These are phyloP conservation scores for Colletotrichum zoysiae DNA, from an alignment of 2,329 filamentous ascomycete species.

Conservation along the genomic window DNA sequence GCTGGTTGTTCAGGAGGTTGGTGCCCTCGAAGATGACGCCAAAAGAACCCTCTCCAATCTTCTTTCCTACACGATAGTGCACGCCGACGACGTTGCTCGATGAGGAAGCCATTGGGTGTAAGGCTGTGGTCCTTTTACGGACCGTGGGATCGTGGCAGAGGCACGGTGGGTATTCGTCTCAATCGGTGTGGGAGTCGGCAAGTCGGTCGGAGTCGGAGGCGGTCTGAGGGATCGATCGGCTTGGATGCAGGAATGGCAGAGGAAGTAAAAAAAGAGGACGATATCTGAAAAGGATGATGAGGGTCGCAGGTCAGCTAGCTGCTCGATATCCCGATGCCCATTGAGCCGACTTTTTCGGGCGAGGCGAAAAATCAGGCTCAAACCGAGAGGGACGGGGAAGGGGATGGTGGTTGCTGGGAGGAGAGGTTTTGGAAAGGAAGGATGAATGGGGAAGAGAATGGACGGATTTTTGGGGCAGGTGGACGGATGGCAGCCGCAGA, in stretches of 20 bases:
- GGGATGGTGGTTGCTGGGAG: constrained; percentile 20
- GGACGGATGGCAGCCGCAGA: constrained; percentile 39
- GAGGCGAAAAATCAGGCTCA: constrained; percentile 32
- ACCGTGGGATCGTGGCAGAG: constrained; percentile 30
- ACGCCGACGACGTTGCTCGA: constrained; percentile 98
- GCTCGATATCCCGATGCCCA: constrained; percentile 37
- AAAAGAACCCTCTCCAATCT: constrained; percentile 98
- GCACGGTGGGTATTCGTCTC: constrained; percentile 22
- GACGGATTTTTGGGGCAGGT: constrained; percentile 41
- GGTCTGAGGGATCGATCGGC: constrained; percentile 10
- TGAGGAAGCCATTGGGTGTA: constrained; percentile 79
- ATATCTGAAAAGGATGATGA: constrained; percentile 30
- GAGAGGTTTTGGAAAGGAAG: constrained; percentile 38
- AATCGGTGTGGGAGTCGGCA: constrained; percentile 27
- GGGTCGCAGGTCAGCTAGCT: constrained; percentile 37
- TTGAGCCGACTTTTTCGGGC: constrained; percentile 36
- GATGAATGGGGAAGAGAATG: constrained; percentile 42
- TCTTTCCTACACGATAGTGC: constrained; percentile 98
- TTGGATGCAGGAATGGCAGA: constrained; percentile 4
- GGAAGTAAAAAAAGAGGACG: constrained; percentile 14
- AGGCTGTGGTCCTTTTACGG: constrained; percentile 44
- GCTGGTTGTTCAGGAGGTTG: constrained; percentile 98
- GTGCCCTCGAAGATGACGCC: constrained; percentile 99
- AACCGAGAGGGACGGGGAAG: constrained; percentile 36
- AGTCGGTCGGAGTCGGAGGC: constrained; percentile 20